Percentiles rank a stretch among this genome's conserved stretches.
phyloP scores from a whole-genome alignment of 352 stramenopile species.

The Phytophthora citrophthora region DNA sequence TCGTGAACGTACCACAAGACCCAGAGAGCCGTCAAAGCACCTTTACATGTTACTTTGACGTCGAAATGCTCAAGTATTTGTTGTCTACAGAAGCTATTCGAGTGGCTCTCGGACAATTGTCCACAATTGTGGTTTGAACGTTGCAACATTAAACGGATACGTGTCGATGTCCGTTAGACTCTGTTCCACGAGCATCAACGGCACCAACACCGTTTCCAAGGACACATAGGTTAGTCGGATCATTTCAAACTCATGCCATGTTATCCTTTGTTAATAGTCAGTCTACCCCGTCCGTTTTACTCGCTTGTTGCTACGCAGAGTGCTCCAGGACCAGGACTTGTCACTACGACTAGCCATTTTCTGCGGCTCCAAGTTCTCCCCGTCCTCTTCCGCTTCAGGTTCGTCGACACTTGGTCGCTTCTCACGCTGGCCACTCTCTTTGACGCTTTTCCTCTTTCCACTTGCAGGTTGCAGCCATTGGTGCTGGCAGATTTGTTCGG shows the following conservation, averaged over 20 bases:
- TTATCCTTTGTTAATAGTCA: not conserved
- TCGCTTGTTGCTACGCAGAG: constrained; percentile 26
- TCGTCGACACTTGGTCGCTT: constrained; percentile 16
- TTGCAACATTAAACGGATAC: too few species aligned
- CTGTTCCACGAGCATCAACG: too few species aligned
- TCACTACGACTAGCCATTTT: constrained; percentile 26
- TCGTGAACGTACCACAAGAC: constrained; percentile 10
- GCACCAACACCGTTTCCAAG: too few species aligned
- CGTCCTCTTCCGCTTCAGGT: constrained; percentile 21
- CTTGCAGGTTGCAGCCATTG: constrained; percentile 39
- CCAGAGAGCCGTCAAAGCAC: constrained; percentile 1
- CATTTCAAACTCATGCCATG: constrained; percentile 2
- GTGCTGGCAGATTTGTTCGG: constrained; percentile 45
- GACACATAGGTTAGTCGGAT: not conserved
- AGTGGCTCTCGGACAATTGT: too few species aligned
- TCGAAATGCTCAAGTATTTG: not conserved
- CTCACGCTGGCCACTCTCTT: constrained; percentile 11
- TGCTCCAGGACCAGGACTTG: constrained; percentile 13
- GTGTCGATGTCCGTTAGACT: too few species aligned
- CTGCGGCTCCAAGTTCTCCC: constrained; percentile 36
- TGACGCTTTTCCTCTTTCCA: not conserved
- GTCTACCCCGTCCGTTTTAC: constrained; percentile 24
- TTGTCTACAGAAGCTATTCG: not conserved
- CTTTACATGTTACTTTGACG: constrained; percentile 2
- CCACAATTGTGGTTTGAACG: too few species aligned